A percentile compares a stretch with the other conserved stretches of the same genome.
Evolutionary conservation across 2,329 filamentous ascomycete species (phyloP).

Genomic region (Claviceps lovelessii): DNA sequence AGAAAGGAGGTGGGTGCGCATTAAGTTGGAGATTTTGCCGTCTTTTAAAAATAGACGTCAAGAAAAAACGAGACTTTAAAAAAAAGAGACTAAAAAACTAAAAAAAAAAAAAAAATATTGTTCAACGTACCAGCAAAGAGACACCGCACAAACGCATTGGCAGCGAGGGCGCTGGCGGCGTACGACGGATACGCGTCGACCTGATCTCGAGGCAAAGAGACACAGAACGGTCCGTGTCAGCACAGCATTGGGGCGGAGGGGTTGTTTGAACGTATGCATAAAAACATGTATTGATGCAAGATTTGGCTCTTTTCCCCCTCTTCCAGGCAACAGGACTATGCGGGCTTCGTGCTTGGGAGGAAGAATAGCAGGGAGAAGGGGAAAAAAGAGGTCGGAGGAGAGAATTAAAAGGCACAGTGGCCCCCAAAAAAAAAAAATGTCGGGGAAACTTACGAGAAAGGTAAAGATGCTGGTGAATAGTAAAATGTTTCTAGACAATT

Average conservation of each 20-base stretch:
- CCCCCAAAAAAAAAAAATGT: too few relatives aligned
- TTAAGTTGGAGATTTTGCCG: too few relatives aligned
- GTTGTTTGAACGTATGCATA: too few relatives aligned
- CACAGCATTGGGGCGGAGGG: not conserved
- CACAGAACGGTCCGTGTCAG: not conserved
- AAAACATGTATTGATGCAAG: too few relatives aligned
- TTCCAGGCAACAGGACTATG: too few relatives aligned
- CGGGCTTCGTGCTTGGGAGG: too few relatives aligned
- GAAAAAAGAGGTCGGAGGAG: not conserved
- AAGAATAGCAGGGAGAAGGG: not conserved
- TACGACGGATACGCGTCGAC: constrained; percentile 66
- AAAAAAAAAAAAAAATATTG: not conserved
- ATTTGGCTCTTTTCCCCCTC: too few relatives aligned
- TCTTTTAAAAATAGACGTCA: too few relatives aligned
- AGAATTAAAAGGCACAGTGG: not conserved
- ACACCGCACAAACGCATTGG: constrained; percentile 68
- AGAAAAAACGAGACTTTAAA: too few relatives aligned
- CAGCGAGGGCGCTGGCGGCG: constrained; percentile 65
- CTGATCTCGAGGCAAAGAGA: constrained; percentile 14
- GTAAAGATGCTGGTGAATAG: constrained; percentile 78
- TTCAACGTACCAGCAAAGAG: constrained; percentile 49
- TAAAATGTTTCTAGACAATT: constrained; percentile 47
- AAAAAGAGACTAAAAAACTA: too few relatives aligned
- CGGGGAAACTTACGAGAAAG: constrained; percentile 50
- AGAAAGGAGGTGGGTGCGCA: too few relatives aligned